Percentiles rank a stretch among this genome's conserved stretches.
phyloP scores from a whole-genome alignment of 306 rosid species.

The Quercus robur region DNA sequence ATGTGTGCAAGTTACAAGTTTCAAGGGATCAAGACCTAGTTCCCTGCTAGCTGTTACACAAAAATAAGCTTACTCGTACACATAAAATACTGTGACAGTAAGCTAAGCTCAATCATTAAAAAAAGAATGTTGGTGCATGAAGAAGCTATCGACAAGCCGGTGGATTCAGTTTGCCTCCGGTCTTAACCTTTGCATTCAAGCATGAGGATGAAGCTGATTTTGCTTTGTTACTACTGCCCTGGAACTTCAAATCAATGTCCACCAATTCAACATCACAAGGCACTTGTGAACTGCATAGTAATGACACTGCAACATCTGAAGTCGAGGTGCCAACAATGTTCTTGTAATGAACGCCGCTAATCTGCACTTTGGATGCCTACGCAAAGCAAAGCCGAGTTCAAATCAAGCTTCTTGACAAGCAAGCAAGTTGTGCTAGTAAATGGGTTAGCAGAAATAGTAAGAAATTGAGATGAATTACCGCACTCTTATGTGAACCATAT shows the following conservation, averaged over 20 bases:
- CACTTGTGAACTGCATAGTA: neutral
- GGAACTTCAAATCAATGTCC: neutral
- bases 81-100: too few relatives aligned
- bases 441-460: neutral
- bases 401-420: too few relatives aligned
- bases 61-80: neutral
- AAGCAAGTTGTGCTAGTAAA: neutral
- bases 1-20: neutral
- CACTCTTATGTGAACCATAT: neutral
- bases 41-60: neutral
- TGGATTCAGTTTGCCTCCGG: slow-evolving; percentile 42
- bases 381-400: too few relatives aligned
- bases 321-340: neutral
- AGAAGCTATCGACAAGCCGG: slow-evolving; percentile 26
- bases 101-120: too few relatives aligned
- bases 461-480: neutral
- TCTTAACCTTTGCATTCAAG: slow-evolving; percentile 38
- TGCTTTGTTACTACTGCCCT: neutral
- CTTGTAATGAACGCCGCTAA: neutral
- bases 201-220: slow-evolving; percentile 23
- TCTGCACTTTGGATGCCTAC: neutral
- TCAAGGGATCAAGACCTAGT: neutral
- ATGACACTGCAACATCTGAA: neutral
- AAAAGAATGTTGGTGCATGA: neutral
- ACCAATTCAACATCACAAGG: neutral